Percentiles rank a stretch among this genome's conserved stretches.
Conservation (phyloP, 75 land plant genomes). For the Pseudotsuga menziesii region DNA sequence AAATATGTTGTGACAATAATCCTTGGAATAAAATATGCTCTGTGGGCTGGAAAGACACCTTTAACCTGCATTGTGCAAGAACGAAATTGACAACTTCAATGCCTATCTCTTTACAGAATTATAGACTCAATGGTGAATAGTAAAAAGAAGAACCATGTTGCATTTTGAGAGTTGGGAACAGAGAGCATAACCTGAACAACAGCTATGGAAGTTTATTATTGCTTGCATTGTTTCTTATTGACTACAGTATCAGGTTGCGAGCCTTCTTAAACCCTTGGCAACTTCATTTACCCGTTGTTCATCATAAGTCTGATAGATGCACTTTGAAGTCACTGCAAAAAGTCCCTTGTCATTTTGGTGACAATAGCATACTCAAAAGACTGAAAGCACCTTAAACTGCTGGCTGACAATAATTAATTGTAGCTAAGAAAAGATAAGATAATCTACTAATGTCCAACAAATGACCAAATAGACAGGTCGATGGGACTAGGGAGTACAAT, state of each 20-base stretch:
- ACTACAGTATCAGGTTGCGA: background rate
- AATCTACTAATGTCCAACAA: background rate
- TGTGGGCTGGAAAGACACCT: background rate
- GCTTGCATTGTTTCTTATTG: background rate
- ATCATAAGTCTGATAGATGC: background rate
- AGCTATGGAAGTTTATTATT: background rate
- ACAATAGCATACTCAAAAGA: background rate
- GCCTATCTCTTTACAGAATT: background rate
- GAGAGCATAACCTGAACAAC: background rate
- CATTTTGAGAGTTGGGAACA: background rate
- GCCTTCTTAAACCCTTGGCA: background rate
- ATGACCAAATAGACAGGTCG: constrained; percentile 3
- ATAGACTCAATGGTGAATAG: background rate
- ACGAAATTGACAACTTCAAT: background rate
- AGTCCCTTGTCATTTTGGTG: background rate
- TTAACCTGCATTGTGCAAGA: background rate
- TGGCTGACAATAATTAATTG: no score
- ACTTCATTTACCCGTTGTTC: background rate
- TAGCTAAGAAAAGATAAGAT: no score
- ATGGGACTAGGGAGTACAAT: background rate
- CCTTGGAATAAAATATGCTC: background rate
- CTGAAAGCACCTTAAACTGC: no score
- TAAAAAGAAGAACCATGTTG: background rate
- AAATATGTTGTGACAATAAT: background rate
- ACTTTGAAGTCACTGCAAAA: background rate